Percentiles rank a stretch among this genome's conserved stretches.
Conservation (phyloP, 129 eudicot genomes). For the Sambucus nigra region DNA sequence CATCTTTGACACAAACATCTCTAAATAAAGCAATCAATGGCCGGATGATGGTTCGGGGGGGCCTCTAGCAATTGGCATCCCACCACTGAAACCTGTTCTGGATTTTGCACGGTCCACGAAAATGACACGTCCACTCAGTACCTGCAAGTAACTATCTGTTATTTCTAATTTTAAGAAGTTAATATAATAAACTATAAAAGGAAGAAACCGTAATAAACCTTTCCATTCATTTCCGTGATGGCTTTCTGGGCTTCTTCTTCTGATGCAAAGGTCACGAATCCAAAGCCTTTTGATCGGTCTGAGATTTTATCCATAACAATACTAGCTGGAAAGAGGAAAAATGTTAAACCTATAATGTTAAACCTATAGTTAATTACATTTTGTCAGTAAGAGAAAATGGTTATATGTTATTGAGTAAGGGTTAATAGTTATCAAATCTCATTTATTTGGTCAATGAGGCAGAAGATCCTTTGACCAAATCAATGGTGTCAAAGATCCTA, state of each 20-base stretch:
- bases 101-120: constrained; percentile 71
- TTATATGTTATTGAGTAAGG: background rate
- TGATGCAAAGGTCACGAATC: constrained; percentile 84
- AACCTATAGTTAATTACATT: constrained; percentile 6
- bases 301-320: constrained; percentile 69
- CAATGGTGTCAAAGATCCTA: no score
- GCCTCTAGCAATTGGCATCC: constrained; percentile 75
- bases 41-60: constrained; percentile 54
- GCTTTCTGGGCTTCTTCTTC: constrained; percentile 80
- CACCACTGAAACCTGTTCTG: constrained; percentile 18
- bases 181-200: background rate
- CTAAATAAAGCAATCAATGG: constrained; percentile 4
- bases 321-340: constrained; percentile 38
- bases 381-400: background rate
- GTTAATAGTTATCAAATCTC: no score
- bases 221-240: constrained; percentile 68
- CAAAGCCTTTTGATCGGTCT: constrained; percentile 79
- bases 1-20: no score
- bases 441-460: no score
- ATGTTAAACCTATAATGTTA: no score
- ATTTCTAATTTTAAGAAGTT: background rate
- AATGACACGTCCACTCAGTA: constrained; percentile 58
- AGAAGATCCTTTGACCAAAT: no score
- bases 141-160: constrained; percentile 29
- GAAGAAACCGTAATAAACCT: constrained; percentile 25